Evolutionary conservation across 108 stramenopile species (phyloP), one percentile per base, ranked within the genome.

Genomic region (Cylindrotheca fusiformis): DNA sequence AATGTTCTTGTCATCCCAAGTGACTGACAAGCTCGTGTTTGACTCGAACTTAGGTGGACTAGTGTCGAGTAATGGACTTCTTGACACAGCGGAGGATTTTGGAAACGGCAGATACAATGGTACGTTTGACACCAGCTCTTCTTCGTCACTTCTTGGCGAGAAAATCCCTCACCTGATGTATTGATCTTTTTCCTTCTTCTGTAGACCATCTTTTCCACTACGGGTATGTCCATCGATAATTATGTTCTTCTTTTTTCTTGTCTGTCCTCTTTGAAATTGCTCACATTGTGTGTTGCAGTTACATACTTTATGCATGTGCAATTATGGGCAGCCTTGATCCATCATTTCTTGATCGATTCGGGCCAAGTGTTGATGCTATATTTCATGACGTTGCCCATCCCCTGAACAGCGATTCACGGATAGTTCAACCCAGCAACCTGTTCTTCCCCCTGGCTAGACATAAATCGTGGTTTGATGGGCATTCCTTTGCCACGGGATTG

Each of bases 391-490:
- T 93, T 67, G 92, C 92, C 3, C 72, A 90, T 64, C 67, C 77
- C 55, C 60, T 77, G 17, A 86, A 83, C 49, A 47, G 60, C n/a
- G 71, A 79, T 31, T 69, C 80, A 12, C 67, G 55, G 33, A 59
- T 24, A 20, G 65, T 36, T 23, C 50, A 48, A 3, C 55, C 52
- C 12, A 67, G 61, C 20, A 76, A 58, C 17, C 56, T 59, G 32
- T 88, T 87, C 65, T 93, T 93, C 33, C 92, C 92, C 8, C 62
- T 82, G 23, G 78, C 92, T 2, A 69, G 92, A 44, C 88, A 93
- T 58, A 87, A 82, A 46, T 85, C 85, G 14, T 93, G 92, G 92
- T 93, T 84, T 62, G 92, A 93, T 59, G 88, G 88, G n/a, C 91
- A 93, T 44, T 90, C 88, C 14, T 93, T 82, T 69, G 92, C 88